phyloP scores from a whole-genome alignment of 148 eudicot species.

The Cornus suecica region DNA sequence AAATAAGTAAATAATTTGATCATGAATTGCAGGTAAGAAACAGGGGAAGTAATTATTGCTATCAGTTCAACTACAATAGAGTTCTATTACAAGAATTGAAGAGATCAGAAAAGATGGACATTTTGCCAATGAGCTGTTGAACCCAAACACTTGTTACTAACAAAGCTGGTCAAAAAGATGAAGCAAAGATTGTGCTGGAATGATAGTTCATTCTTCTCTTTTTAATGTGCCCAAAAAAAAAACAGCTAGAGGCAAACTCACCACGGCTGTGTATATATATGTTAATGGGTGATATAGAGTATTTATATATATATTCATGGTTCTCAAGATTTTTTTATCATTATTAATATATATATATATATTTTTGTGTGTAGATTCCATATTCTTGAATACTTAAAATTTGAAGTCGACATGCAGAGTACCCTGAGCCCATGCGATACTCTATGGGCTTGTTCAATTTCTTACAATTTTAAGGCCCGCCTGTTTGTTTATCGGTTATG shows the following conservation, averaged over 20 bases:
- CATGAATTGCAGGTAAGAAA: slow-evolving; percentile 11
- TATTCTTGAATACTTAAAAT: background rate
- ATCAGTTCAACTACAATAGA: too few relatives aligned
- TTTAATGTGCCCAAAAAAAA: background rate
- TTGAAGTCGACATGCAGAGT: too few relatives aligned
- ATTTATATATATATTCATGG: background rate
- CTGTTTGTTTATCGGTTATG: too few relatives aligned
- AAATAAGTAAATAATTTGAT: too few relatives aligned
- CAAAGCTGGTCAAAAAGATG: background rate
- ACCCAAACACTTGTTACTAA: background rate
- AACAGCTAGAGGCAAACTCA: too few relatives aligned
- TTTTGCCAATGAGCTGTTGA: background rate
- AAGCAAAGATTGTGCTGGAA: background rate
- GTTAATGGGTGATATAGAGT: background rate
- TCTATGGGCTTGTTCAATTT: too few relatives aligned
- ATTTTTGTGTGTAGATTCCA: too few relatives aligned
- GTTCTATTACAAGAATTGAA: too few relatives aligned
- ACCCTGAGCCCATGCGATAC: too few relatives aligned
- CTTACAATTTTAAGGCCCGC: too few relatives aligned
- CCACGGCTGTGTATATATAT: background rate
- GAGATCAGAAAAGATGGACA: too few relatives aligned
- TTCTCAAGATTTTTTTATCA: background rate
- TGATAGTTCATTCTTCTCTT: background rate
- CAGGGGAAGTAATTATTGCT: background rate
- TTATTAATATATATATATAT: too few relatives aligned